Conservation (phyloP, 2,329 filamentous ascomycete species). For the Fusarium fujikuroi region DNA sequence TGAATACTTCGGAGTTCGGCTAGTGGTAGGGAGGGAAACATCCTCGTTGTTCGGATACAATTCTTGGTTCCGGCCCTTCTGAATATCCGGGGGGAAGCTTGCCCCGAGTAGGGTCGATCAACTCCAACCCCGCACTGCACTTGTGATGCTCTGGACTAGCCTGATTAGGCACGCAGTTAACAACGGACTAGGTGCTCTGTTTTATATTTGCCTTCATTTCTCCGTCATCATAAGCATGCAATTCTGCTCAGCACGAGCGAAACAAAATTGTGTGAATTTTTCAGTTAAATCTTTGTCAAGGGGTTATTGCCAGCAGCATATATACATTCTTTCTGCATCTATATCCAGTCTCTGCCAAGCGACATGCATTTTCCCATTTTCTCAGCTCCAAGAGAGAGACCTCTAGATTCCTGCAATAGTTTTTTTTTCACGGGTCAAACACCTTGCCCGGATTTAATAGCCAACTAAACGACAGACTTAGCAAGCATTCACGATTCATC, state of each 20-base stretch:
- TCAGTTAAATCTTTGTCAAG: too few species aligned
- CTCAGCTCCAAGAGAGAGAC: not conserved
- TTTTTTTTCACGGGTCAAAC: not conserved
- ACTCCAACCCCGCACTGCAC: not conserved
- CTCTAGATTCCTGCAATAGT: accelerated
- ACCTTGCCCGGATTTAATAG: not conserved
- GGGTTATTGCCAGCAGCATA: too few species aligned
- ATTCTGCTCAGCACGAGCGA: not conserved
- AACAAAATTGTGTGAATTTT: accelerated
- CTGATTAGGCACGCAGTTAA: not conserved
- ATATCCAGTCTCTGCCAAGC: too few species aligned
- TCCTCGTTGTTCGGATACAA: not conserved
- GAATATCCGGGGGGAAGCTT: not conserved
- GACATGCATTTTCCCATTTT: too few species aligned
- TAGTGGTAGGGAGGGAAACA: not conserved
- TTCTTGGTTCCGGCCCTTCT: not conserved
- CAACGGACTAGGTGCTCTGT: too few species aligned
- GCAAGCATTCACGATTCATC: not conserved
- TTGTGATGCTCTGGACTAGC: not conserved
- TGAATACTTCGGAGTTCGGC: not conserved
- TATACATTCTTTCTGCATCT: too few species aligned
- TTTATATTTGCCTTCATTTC: not conserved
- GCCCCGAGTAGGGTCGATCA: not conserved
- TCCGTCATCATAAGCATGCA: not conserved
- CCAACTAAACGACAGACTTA: not conserved